These are phyloP conservation scores for slime mould (Dictyostelium discoideum) DNA, from an alignment of 78 protist species.

Conservation along the genomic window DNA sequence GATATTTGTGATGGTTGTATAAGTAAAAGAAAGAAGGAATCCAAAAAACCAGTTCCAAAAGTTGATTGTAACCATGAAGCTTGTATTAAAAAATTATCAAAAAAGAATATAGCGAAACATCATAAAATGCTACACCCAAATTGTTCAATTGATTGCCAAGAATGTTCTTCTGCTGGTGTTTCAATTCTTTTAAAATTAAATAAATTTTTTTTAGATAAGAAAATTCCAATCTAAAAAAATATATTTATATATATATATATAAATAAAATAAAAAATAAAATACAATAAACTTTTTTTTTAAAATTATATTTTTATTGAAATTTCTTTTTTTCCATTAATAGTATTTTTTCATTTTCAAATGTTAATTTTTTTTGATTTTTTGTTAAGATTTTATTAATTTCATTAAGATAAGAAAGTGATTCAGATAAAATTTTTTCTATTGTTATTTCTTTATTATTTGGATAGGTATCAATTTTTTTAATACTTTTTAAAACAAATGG, in stretches of 20 bases:
- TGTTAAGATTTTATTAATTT: not conserved
- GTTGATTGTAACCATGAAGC: not conserved
- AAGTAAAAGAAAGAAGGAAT: not conserved
- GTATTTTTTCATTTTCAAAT: not conserved
- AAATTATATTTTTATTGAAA: no score
- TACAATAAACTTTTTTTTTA: no score
- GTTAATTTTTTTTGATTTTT: not conserved
- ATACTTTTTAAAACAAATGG: not conserved
- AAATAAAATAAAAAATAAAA: no score
- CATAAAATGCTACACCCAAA: not conserved
- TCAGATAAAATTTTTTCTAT: not conserved
- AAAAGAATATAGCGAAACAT: not conserved
- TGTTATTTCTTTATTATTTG: not conserved
- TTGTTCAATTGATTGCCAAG: not conserved
- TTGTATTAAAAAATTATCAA: not conserved
- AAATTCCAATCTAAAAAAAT: not conserved
- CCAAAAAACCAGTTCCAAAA: not conserved
- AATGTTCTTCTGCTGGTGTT: not conserved
- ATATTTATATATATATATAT: no score
- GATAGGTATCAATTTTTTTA: no score
- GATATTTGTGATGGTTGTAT: not conserved
- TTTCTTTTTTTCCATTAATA: not conserved
- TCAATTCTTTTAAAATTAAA: not conserved
- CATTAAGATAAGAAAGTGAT: not conserved
- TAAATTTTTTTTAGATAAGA: not conserved